Evolutionary conservation across 2,329 filamentous ascomycete species (phyloP).

Genomic region (Pseudogymnoascus sp.): DNA sequence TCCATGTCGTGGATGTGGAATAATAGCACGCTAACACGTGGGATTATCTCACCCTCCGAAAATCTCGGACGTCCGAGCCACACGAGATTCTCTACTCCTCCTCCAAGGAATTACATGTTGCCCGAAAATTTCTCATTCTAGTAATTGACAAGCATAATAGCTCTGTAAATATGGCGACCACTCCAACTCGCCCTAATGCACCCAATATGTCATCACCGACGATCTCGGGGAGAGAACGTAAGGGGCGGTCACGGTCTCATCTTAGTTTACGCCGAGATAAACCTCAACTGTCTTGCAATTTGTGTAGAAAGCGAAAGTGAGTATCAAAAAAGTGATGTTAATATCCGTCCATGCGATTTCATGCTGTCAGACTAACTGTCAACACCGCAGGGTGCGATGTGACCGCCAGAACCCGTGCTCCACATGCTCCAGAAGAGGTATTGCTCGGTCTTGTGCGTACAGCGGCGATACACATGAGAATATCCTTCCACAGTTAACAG

Average conservation of each 20-base stretch:
- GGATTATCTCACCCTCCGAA: neutral
- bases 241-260: conserved; percentile 20
- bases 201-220: neutral
- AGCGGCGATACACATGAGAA: conserved; percentile 19
- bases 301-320: conserved; percentile 25
- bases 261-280: conserved; percentile 25
- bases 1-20: neutral
- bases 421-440: conserved; percentile 22
- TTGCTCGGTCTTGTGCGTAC: conserved; percentile 22
- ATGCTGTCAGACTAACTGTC: neutral
- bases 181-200: neutral
- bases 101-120: neutral
- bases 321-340: conserved; percentile 18
- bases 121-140: too few species aligned
- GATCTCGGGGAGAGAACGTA: neutral
- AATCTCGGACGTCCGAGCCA: neutral
- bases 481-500: conserved; percentile 23
- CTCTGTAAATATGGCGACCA: neutral
- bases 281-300: conserved; percentile 24
- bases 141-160: neutral
- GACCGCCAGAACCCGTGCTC: conserved; percentile 26
- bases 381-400: conserved; percentile 20
- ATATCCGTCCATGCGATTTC: conserved; percentile 14
- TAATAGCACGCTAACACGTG: neutral
- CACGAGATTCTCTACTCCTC: neutral